phyloP scores from a whole-genome alignment of 495 filamentous ascomycete genomes.

The Penicillium fimorum region DNA sequence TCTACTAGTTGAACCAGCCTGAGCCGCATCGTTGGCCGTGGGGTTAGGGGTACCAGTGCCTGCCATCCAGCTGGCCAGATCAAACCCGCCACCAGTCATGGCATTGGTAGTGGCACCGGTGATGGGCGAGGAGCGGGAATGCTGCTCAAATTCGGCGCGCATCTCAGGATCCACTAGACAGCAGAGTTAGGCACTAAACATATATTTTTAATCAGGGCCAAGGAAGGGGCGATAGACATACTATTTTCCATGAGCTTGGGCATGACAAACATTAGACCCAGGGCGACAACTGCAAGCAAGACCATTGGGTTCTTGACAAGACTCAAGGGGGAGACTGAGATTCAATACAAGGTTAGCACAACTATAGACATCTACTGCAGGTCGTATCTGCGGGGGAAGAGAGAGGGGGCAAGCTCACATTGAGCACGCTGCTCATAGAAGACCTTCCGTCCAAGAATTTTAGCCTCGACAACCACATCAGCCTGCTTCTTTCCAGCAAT shows the following conservation, averaged over 20 bases:
- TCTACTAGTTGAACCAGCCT: slow-evolving; percentile 36
- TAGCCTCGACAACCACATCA: slow-evolving; percentile 56
- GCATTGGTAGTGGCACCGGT: slow-evolving; percentile 43
- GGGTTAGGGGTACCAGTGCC: slow-evolving; percentile 32
- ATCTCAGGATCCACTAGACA: slow-evolving; percentile 88
- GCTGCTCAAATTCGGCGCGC: slow-evolving; percentile 85
- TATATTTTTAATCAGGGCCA: background rate
- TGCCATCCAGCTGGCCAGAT: slow-evolving; percentile 84
- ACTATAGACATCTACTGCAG: background rate
- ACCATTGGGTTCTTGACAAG: slow-evolving; percentile 96
- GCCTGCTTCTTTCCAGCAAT: slow-evolving; percentile 12
- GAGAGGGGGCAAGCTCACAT: slow-evolving; percentile 55
- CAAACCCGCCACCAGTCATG: slow-evolving; percentile 57
- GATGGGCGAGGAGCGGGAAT: slow-evolving; percentile 73
- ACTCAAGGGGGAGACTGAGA: slow-evolving; percentile 57
- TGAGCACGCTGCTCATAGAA: slow-evolving; percentile 71
- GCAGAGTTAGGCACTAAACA: slow-evolving; percentile 1
- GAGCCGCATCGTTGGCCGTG: slow-evolving; percentile 26
- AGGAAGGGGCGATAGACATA: slow-evolving; percentile 49
- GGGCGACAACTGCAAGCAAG: slow-evolving; percentile 74
- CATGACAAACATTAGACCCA: slow-evolving; percentile 82
- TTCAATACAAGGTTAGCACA: background rate
- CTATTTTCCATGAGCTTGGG: slow-evolving; percentile 94
- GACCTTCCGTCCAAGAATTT: slow-evolving; percentile 58
- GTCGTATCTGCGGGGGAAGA: background rate